Conservation (phyloP, 768 basidiomycete species). For the Mycena maculata region DNA sequence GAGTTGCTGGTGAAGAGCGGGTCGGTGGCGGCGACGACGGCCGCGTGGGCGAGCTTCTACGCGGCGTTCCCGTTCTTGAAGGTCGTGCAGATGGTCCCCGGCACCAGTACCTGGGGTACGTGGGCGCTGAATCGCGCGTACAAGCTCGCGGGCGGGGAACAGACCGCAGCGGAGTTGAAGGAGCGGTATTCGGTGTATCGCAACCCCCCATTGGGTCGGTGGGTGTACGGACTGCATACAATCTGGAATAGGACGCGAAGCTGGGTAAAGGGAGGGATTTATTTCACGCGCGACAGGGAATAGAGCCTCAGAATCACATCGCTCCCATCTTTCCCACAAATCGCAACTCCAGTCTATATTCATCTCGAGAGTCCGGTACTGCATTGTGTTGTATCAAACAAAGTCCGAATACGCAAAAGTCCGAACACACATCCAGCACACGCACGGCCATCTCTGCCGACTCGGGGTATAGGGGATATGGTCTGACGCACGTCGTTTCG, state of each 20-base stretch:
- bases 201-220: slow-evolving; percentile 30
- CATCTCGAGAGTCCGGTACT: no score
- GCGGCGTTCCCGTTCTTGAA: slow-evolving; percentile 33
- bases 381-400: no score
- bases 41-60: slow-evolving; percentile 30
- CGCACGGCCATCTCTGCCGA: no score
- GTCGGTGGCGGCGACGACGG: slow-evolving; percentile 17
- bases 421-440: no score
- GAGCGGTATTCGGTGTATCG: slow-evolving; percentile 28
- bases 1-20: slow-evolving; percentile 29
- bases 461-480: no score
- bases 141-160: slow-evolving; percentile 21
- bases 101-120: slow-evolving; percentile 24
- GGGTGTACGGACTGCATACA: slow-evolving; percentile 27
- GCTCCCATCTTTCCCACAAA: no score
- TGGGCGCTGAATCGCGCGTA: slow-evolving; percentile 32
- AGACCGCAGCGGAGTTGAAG: slow-evolving; percentile 26
- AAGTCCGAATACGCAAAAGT: no score
- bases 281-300: neutral
- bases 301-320: neutral
- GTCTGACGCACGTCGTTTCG: no score
- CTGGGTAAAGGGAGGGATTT: slow-evolving; percentile 29
- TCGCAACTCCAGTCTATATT: no score
- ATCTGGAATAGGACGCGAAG: slow-evolving; percentile 29
- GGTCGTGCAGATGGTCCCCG: slow-evolving; percentile 26